Evolutionary conservation across 1,284 basidiomycete genomes (phyloP).

Genomic region (Fomitopsis palustris): DNA sequence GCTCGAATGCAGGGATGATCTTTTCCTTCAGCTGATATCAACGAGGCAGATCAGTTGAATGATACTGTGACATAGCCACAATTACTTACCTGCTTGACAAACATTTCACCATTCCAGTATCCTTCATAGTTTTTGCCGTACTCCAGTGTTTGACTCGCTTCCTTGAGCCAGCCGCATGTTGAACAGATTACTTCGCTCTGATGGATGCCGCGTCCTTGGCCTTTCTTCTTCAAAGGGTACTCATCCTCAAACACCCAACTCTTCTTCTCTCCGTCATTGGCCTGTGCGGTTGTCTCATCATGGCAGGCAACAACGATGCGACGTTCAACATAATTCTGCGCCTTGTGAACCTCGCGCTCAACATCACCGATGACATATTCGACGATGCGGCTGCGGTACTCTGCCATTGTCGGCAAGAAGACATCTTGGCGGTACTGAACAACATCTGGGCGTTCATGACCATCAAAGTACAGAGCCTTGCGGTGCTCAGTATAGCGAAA

Average conservation of each 20-base stretch:
- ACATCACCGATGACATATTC: conserved; percentile 26
- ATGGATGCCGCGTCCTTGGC: conserved; percentile 22
- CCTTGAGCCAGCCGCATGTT: conserved; percentile 13
- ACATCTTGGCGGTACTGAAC: conserved; percentile 24
- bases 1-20: conserved; percentile 35
- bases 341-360: conserved; percentile 15
- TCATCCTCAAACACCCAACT: conserved; percentile 33
- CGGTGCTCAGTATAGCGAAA: conserved; percentile 29
- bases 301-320: conserved; percentile 32
- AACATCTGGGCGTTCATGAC: conserved; percentile 33
- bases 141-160: conserved; percentile 24
- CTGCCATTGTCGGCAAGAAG: conserved; percentile 28
- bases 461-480: conserved; percentile 33
- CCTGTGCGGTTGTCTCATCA: conserved; percentile 37
- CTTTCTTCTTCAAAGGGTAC: conserved; percentile 34
- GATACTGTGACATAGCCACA: no score
- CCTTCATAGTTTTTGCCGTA: conserved; percentile 44
- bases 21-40: conserved; percentile 23
- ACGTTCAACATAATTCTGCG: conserved; percentile 23
- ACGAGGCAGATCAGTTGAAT: background rate
- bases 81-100: conserved; percentile 37
- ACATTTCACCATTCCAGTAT: conserved; percentile 39
- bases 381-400: conserved; percentile 21
- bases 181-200: conserved; percentile 18
- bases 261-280: conserved; percentile 28